phyloP scores from a whole-genome alignment of 768 basidiomycete genomes.

The Basidioascus undulatus region DNA sequence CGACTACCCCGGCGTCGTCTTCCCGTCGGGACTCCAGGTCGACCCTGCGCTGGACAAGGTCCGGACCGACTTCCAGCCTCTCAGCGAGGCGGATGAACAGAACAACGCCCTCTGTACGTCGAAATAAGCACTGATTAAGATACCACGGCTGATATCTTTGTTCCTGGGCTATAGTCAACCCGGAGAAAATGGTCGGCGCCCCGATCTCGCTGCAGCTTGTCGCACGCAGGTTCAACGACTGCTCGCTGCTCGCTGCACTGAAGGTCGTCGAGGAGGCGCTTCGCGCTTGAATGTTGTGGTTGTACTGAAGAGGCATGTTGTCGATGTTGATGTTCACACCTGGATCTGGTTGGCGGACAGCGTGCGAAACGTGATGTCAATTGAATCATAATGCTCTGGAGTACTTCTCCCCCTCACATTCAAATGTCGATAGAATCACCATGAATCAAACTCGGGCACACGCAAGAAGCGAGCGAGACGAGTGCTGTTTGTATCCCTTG shows the following conservation, averaged over 20 bases:
- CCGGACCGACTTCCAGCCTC: constrained; percentile 4
- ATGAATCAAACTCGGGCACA: no score
- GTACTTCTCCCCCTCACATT: no score
- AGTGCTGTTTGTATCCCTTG: no score
- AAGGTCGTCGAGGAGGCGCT: neutral
- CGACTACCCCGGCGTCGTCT: constrained; percentile 13
- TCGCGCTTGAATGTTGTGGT: no score
- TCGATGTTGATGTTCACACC: no score
- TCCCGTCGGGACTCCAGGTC: constrained; percentile 11
- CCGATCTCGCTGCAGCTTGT: constrained; percentile 10
- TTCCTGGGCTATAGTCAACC: neutral
- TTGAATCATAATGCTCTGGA: no score
- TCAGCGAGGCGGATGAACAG: constrained; percentile 4
- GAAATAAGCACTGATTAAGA: neutral
- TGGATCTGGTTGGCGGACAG: no score
- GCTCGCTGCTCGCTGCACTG: constrained; percentile 2
- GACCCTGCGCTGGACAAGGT: constrained; percentile 4
- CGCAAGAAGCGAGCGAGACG: no score
- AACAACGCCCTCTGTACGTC: neutral
- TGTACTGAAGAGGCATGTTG: no score
- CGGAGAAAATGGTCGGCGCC: constrained; percentile 6
- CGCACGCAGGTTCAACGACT: constrained; percentile 6
- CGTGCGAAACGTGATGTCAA: no score
- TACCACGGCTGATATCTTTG: no score
- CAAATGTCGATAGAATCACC: no score